Percentiles rank a stretch among this genome's conserved stretches.
Evolutionary conservation across 106 monocot species (phyloP).

Genomic region (Dioscorea dumetorum): DNA sequence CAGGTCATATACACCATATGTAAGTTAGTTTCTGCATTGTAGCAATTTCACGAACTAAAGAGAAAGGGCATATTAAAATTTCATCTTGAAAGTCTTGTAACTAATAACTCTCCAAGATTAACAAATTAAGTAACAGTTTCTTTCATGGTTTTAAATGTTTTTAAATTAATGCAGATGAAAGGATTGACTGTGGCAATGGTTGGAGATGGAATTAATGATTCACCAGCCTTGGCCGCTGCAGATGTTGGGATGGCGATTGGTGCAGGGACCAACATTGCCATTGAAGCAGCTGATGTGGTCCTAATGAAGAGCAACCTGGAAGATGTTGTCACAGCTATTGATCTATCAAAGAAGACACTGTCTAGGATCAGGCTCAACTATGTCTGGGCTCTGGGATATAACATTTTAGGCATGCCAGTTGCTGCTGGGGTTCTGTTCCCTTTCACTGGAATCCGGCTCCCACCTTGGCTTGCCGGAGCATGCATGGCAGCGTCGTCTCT

Average conservation of each 20-base stretch:
- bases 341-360: conserved; percentile 75
- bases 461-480: conserved; percentile 84
- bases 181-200: conserved; percentile 83
- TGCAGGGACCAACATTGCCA: conserved; percentile 81
- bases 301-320: conserved; percentile 81
- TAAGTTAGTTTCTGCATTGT: too few relatives aligned
- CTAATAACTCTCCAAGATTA: too few relatives aligned
- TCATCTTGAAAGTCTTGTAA: too few relatives aligned
- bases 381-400: conserved; percentile 80
- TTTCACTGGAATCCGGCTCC: conserved; percentile 50
- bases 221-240: conserved; percentile 66
- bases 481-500: conserved; percentile 87
- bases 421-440: conserved; percentile 78
- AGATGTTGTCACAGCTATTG: conserved; percentile 88
- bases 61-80: too few relatives aligned
- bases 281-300: conserved; percentile 85
- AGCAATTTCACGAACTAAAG: too few relatives aligned
- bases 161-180: conserved; percentile 31
- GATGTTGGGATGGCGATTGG: conserved; percentile 94
- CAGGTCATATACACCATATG: too few relatives aligned
- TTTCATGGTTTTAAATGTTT: too few relatives aligned
- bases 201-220: conserved; percentile 90
- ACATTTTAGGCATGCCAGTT: conserved; percentile 62
- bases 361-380: conserved; percentile 73
- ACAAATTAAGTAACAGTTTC: too few relatives aligned